phyloP scores from a whole-genome alignment of 129 eudicot species.

The Escallonia herrerae region DNA sequence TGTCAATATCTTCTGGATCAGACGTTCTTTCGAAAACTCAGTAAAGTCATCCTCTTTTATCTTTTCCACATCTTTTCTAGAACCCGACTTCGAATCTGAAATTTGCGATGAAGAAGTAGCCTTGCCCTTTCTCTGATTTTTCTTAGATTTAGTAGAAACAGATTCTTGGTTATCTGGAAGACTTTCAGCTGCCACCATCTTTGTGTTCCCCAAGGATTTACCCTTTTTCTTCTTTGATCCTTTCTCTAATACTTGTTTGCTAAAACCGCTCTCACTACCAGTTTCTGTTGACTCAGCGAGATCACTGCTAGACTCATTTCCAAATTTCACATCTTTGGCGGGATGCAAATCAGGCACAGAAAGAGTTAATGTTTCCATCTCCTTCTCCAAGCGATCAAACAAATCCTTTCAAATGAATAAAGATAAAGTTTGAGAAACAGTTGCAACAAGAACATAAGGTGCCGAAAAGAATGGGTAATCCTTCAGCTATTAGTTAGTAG shows the following conservation, averaged over 20 bases:
- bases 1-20: conserved; percentile 41
- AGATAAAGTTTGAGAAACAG: too few relatives aligned
- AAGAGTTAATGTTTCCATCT: conserved; percentile 43
- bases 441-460: conserved; percentile 5
- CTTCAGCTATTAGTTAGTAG: conserved; percentile 1
- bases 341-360: conserved; percentile 24
- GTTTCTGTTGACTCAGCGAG: conserved; percentile 45
- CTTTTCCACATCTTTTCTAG: conserved; percentile 37
- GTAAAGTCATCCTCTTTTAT: conserved; percentile 34
- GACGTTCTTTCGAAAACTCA: conserved; percentile 63
- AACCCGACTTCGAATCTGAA: conserved; percentile 54
- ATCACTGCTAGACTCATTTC: conserved; percentile 37
- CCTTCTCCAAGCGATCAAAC: conserved; percentile 74
- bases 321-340: conserved; percentile 35
- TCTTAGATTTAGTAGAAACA: conserved; percentile 65
- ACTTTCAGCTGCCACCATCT: conserved; percentile 35
- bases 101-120: conserved; percentile 35
- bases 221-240: conserved; percentile 86
- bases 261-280: conserved; percentile 33
- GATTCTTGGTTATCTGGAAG: conserved; percentile 52
- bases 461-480: background rate
- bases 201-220: conserved; percentile 48
- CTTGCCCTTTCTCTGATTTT: conserved; percentile 78
- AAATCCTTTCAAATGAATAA: conserved; percentile 41
- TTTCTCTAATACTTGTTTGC: conserved; percentile 53